Evolutionary conservation across 805 yeast species (phyloP), one percentile per base, ranked within the genome.

Genomic region (Cyberlindnera bimundalis): DNA sequence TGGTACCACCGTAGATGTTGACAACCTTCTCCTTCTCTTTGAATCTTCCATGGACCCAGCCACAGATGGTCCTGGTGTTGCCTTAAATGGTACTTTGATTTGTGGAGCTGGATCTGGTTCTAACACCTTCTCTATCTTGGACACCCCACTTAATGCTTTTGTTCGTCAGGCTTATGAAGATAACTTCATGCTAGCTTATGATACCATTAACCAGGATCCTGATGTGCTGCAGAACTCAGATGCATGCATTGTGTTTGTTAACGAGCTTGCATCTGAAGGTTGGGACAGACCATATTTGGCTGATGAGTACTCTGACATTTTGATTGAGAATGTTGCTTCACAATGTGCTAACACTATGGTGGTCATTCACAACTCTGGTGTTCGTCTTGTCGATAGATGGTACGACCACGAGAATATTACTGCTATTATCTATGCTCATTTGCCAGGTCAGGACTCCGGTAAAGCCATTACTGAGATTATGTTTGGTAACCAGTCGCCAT

Each of bases 401-500:
- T 14, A 23, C 24, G 39, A 40, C 36, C 31, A 35, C 21, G 43
- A 40, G 39, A 40, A 40, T 36, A 30, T 40, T 25, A 40, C 43
- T 18, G 43, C 39, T 35, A 26, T 40, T 19, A 40, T 40, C 25
- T 40, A 30, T 23, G 43, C 33, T 11, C 43, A 40, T 26, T 35
- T 40, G 32, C 43, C 43, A 25, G 43, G 43, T 25, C 43, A 40
- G 29, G 43, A 40, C 28, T 19, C 39, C 15, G 43, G 43, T 15
- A 34, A 18, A 20, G 39, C 43, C 30, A 23, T 40, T 21, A 30
- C 39, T 16, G 43, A 40, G 43, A 19, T 40, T 16, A 21, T 40
- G 29, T 40, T 40, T n/a, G 43, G 43, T 30, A 40, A 27, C 17
- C 43, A 40, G 29, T 40, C 43, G 4, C 43, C 43, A 30, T 40